Evolutionary conservation across 2,329 filamentous ascomycete genomes (phyloP).

Genomic region (Escovopsis sp.): DNA sequence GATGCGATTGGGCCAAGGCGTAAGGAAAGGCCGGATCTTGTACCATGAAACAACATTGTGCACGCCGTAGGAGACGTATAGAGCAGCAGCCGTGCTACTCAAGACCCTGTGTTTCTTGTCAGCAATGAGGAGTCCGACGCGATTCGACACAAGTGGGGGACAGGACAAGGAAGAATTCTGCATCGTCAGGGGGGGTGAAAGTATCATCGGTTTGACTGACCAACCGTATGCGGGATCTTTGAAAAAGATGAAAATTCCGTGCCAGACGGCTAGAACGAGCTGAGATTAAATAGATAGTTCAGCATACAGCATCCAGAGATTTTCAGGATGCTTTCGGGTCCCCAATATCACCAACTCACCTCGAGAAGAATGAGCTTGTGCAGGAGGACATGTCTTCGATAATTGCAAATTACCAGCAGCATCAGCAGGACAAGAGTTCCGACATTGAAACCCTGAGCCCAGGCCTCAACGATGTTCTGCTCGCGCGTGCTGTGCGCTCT

Average conservation of each 20-base stretch:
- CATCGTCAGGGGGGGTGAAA: neutral
- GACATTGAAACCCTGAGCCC: conserved; percentile 6
- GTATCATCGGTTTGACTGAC: conserved; percentile 1
- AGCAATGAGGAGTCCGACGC: neutral
- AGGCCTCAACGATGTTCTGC: conserved; percentile 6
- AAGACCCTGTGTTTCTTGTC: conserved; percentile 3
- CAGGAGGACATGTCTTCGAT: conserved; percentile 6
- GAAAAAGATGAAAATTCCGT: conserved; percentile 8
- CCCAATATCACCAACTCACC: conserved; percentile 2
- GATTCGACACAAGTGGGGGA: neutral
- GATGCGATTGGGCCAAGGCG: conserved; percentile 5
- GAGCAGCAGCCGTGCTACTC: conserved; percentile 4
- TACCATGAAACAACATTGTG: conserved; percentile 7
- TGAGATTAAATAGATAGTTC: neutral
- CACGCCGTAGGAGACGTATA: conserved; percentile 7
- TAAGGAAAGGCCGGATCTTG: conserved; percentile 8
- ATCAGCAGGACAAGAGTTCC: conserved; percentile 5
- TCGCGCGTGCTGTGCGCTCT: conserved; percentile 1
- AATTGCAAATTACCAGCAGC: conserved; percentile 7
- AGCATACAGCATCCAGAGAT: neutral
- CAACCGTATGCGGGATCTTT: conserved; percentile 3
- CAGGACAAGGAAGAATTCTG: neutral
- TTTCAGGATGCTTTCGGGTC: no score
- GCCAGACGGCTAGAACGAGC: conserved; percentile 4
- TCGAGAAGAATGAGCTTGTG: conserved; percentile 8